These are phyloP conservation scores for Ascochyta koolunga DNA, from an alignment of 2,329 filamentous ascomycete genomes.

Conservation along the genomic window DNA sequence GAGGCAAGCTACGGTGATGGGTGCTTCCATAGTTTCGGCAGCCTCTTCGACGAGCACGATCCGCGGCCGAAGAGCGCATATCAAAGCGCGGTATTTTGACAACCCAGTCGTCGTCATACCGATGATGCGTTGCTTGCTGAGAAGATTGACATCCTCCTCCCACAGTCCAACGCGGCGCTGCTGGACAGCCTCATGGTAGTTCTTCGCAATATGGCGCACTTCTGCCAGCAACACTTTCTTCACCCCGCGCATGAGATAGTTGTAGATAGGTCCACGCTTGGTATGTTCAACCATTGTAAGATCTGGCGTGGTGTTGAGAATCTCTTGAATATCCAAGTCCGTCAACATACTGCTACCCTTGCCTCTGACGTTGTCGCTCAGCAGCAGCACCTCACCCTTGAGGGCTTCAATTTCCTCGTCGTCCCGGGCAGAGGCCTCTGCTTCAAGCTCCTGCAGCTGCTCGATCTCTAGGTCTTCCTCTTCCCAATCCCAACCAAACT, in stretches of 20 bases:
- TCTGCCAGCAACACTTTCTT: conserved; percentile 55
- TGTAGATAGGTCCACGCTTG: conserved; percentile 70
- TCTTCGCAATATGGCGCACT: conserved; percentile 58
- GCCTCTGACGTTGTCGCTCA: conserved; percentile 52
- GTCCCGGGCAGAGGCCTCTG: conserved; percentile 60
- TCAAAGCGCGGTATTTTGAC: conserved; percentile 76
- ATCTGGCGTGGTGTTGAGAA: conserved; percentile 54
- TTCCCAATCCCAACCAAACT: conserved; percentile 60
- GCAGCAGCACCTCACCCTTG: conserved; percentile 31
- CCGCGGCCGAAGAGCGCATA: conserved; percentile 69
- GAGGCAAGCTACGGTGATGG: conserved; percentile 65
- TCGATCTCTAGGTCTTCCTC: conserved; percentile 68
- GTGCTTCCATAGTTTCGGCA: conserved; percentile 74
- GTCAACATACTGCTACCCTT: conserved; percentile 23
- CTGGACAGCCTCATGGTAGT: conserved; percentile 58
- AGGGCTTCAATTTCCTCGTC: conserved; percentile 57
- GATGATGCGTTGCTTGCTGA: conserved; percentile 57
- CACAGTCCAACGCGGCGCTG: conserved; percentile 64
- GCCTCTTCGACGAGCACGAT: conserved; percentile 80
- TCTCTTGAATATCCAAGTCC: conserved; percentile 43
- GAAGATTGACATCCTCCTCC: conserved; percentile 60
- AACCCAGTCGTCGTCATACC: conserved; percentile 80
- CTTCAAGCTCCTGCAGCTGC: conserved; percentile 65
- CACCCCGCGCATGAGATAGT: conserved; percentile 63
- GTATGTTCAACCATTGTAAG: conserved; percentile 65